Evolutionary conservation across 2,329 filamentous ascomycete species (phyloP), one percentile per base, ranked within the genome.

Genomic region (Xylariaceae sp.): DNA sequence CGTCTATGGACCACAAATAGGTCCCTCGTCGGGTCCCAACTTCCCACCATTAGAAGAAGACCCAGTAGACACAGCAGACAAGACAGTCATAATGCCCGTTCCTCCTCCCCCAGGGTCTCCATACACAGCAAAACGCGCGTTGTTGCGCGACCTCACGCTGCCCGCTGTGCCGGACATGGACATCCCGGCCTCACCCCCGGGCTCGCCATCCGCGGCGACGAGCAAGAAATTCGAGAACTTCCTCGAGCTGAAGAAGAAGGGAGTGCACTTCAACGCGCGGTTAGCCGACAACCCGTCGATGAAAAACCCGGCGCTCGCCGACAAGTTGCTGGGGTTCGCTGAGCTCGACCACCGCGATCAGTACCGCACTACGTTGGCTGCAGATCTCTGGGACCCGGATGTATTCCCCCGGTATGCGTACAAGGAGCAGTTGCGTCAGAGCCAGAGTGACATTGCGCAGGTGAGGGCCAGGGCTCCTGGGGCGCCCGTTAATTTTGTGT

Each of bases 221-320:
- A 87, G 82, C 47, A 81, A 83, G 64, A 92, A 91, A 66, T 88
- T 94, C 65, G 82, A 85, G 61, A 85, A 86, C 57, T 94, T 95
- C 64, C 82, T 94, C 0, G 80, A 85, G 41, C 80, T 94, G n/a
- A 95, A 95, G 76, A 86, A 85, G 68, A 85, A 88, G 61, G 87
- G 87, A 4, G 80, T 87, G 14, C 91, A 95, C 74, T 94, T 94
- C 79, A 93, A 95, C 71, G 79, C 86, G 65, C 87, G 89, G 60
- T 78, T 95, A 7, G 84, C 88, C 31, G 80, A 82, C 55, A 89
- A 87, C 0, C 75, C 83, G 0, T 85, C 88, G 6, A 76, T 93
- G 56, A 83, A 84, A 48, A 94, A 94, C 69, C 91, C 91, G 2
- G 84, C 82, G 37, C 76, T 93, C 50, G 83, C 86, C 73, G 85